Evolutionary conservation across 345 rosid species (phyloP).

Genomic region (Aquilaria yunnanensis): DNA sequence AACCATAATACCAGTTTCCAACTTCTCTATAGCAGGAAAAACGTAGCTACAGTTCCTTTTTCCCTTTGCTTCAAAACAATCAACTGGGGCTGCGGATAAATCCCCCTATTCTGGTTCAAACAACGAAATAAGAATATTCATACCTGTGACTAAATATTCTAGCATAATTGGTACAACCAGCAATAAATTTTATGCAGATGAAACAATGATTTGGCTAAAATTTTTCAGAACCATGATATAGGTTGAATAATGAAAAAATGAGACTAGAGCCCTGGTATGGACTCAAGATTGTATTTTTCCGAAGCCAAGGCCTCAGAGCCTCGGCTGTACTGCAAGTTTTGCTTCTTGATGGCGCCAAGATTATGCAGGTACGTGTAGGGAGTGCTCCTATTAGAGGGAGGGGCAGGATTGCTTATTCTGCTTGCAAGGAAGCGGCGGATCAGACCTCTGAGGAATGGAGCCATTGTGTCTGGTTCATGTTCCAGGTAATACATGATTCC

Average conservation of each 20-base stretch:
- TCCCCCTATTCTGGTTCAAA: conserved; percentile 5
- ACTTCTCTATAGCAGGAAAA: no score
- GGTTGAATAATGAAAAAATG: conserved; percentile 5
- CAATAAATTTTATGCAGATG: not conserved
- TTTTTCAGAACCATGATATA: conserved; percentile 3
- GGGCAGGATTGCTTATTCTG: conserved; percentile 76
- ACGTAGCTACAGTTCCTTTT: no score
- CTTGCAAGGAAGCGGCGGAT: conserved; percentile 95
- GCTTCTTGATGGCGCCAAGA: conserved; percentile 57
- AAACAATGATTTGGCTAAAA: conserved; percentile 18
- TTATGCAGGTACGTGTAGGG: conserved; percentile 68
- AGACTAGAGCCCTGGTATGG: conserved; percentile 80
- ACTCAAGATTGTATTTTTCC: conserved; percentile 81
- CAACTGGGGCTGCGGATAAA: conserved; percentile 1
- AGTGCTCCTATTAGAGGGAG: conserved; percentile 43
- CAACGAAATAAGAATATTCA: not conserved
- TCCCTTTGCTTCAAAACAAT: no score
- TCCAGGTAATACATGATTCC: conserved; percentile 97
- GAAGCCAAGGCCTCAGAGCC: conserved; percentile 40
- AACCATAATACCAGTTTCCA: no score
- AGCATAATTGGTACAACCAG: conserved; percentile 7
- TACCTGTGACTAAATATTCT: conserved; percentile 1
- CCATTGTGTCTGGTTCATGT: conserved; percentile 93
- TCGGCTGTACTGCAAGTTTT: conserved; percentile 42
- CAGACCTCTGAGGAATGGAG: conserved; percentile 86